These are phyloP conservation scores for Apiospora sp. DNA, from an alignment of 2,329 filamentous ascomycete genomes.

Conservation along the genomic window DNA sequence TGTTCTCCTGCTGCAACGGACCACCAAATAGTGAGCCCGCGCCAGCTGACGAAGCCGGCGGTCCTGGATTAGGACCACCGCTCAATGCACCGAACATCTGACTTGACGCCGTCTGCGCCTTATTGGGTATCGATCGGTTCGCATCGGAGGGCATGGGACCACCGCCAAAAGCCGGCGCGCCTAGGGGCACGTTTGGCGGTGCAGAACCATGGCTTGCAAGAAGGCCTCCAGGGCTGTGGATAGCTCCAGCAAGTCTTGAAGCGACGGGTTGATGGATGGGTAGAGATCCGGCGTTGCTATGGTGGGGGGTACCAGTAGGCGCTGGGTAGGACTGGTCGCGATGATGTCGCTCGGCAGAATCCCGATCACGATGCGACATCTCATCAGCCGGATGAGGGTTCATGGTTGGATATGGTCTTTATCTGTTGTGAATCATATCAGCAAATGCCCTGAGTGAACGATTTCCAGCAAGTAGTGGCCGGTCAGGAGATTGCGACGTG, in stretches of 20 bases:
- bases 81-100: constrained; percentile 59
- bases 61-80: constrained; percentile 37
- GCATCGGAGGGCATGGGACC: constrained; percentile 63
- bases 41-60: constrained; percentile 56
- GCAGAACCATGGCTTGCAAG: constrained; percentile 75
- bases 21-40: constrained; percentile 74
- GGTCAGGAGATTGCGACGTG: constrained; percentile 4
- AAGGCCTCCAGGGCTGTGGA: constrained; percentile 91
- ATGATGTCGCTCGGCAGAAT: constrained; percentile 68
- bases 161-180: constrained; percentile 62
- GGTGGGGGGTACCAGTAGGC: constrained; percentile 69
- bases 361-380: constrained; percentile 67
- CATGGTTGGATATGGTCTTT: constrained; percentile 38
- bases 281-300: constrained; percentile 87
- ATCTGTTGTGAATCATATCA: constrained; percentile 10
- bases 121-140: constrained; percentile 60
- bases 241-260: constrained; percentile 78
- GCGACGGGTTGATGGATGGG: constrained; percentile 95
- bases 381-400: constrained; percentile 52
- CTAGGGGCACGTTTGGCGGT: constrained; percentile 57
- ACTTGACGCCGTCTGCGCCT: constrained; percentile 54
- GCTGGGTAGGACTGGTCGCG: constrained; percentile 70
- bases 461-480: background rate
- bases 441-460: background rate
- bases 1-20: constrained; percentile 67